Evolutionary conservation across 371 early-diverging fungal genomes (phyloP).

Genomic region (Syncephalis plumigaleata): DNA sequence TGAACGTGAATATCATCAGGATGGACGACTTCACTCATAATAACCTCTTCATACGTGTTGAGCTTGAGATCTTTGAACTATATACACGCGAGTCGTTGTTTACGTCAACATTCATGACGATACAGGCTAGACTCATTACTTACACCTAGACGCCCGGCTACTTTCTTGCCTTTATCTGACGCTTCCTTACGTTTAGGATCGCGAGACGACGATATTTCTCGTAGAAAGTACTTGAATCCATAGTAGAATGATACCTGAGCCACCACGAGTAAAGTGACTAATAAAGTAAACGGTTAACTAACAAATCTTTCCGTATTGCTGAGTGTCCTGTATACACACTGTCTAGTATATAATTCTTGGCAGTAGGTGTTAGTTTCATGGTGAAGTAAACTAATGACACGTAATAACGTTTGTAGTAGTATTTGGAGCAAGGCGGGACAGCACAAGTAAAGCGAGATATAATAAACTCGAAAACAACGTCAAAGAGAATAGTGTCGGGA

Average conservation of each 20-base stretch:
- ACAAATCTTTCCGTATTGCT: no score
- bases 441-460: no score
- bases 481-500: no score
- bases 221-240: constrained; percentile 62
- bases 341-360: no score
- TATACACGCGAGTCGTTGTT: background rate
- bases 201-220: constrained; percentile 19
- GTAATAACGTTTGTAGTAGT: no score
- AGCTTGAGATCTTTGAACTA: constrained; percentile 54
- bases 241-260: constrained; percentile 74
- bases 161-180: constrained; percentile 43
- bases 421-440: no score
- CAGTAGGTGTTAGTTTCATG: no score
- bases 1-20: constrained; percentile 76
- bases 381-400: no score
- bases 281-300: no score
- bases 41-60: constrained; percentile 84
- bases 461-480: no score
- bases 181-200: constrained; percentile 70
- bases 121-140: constrained; percentile 3
- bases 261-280: constrained; percentile 56
- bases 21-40: constrained; percentile 82
- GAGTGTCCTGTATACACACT: no score
- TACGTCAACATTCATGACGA: background rate
- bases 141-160: constrained; percentile 60